Evolutionary conservation across 768 basidiomycete genomes (phyloP).

Genomic region (Termitomyces sp.): DNA sequence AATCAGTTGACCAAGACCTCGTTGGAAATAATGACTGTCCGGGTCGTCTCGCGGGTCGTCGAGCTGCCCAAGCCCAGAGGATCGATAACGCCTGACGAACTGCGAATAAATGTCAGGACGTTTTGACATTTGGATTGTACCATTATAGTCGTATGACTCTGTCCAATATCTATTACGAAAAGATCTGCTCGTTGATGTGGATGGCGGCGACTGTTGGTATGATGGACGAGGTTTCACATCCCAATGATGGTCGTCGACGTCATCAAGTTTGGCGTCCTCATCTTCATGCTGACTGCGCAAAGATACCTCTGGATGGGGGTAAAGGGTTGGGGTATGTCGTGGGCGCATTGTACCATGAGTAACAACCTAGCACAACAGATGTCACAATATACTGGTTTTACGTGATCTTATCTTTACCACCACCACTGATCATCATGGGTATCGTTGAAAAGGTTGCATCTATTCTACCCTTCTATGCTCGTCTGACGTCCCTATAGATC

Average conservation of each 20-base stretch:
- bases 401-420: conserved; percentile 11
- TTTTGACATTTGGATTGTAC: conserved; percentile 19
- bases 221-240: conserved; percentile 30
- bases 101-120: conserved; percentile 71
- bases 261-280: conserved; percentile 44
- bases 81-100: conserved; percentile 74
- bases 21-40: conserved; percentile 79
- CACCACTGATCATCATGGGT: conserved; percentile 59
- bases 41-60: conserved; percentile 77
- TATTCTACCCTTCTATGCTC: neutral
- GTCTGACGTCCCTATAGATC: conserved; percentile 48
- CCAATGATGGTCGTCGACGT: conserved; percentile 38
- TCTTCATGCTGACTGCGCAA: conserved; percentile 41
- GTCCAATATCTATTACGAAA: conserved; percentile 25
- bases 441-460: conserved; percentile 78
- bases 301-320: conserved; percentile 51
- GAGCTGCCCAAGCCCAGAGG: conserved; percentile 49
- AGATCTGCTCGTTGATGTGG: conserved; percentile 23
- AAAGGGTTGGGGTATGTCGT: conserved; percentile 66
- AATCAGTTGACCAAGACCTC: conserved; percentile 62
- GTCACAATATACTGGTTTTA: conserved; percentile 2
- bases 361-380: neutral
- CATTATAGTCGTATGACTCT: conserved; percentile 12
- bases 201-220: conserved; percentile 28
- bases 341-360: conserved; percentile 32